phyloP scores from a whole-genome alignment of 495 filamentous ascomycete species.

The Rhypophila decipiens region DNA sequence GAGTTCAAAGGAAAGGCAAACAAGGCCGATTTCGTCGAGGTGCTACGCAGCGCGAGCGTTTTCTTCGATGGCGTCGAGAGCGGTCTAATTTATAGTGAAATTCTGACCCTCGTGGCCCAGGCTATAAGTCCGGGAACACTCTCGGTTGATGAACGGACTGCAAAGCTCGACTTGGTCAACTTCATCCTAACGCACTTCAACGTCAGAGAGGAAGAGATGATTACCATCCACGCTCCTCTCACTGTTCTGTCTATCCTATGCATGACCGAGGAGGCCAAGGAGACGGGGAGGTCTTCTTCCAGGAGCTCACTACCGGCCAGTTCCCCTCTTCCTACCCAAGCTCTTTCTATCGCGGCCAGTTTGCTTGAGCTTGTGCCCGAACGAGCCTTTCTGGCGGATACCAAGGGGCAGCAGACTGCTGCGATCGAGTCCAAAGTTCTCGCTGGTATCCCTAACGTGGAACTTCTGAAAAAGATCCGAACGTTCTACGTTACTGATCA shows the following conservation, averaged over 20 bases:
- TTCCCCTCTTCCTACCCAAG: conserved; percentile 25
- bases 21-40: conserved; percentile 72
- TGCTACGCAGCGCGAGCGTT: conserved; percentile 82
- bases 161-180: conserved; percentile 63
- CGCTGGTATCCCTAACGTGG: conserved; percentile 34
- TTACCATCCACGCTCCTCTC: conserved; percentile 75
- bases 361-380: conserved; percentile 64
- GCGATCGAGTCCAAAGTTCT: conserved; percentile 20
- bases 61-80: conserved; percentile 98
- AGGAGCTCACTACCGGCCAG: not conserved
- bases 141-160: conserved; percentile 35
- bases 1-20: conserved; percentile 56
- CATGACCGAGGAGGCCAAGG: conserved; percentile 45
- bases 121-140: conserved; percentile 46
- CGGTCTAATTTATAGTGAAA: conserved; percentile 81
- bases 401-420: conserved; percentile 15
- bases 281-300: conserved; percentile 11
- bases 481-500: conserved; percentile 58
- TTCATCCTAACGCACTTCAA: conserved; percentile 90
- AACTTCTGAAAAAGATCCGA: conserved; percentile 54
- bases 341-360: conserved; percentile 47
- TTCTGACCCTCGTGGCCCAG: conserved; percentile 52
- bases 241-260: conserved; percentile 61
- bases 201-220: conserved; percentile 92
- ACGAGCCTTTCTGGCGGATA: conserved; percentile 52